Conservation (phyloP, 352 stramenopile species). For the Globisporangium nodosum region DNA sequence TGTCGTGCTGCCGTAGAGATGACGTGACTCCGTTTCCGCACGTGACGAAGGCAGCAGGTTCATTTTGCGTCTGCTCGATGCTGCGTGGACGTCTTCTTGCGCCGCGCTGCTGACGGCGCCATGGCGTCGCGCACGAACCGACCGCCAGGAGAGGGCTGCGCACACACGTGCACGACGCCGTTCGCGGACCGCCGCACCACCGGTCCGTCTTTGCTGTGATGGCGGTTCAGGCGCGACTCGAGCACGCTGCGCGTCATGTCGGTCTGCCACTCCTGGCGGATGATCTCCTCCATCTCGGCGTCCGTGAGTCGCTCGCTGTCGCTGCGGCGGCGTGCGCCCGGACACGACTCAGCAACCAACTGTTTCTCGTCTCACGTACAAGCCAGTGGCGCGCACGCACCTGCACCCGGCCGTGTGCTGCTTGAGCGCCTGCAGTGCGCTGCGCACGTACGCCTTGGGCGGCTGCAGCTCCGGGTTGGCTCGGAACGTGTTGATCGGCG, state of each 20-base stretch:
- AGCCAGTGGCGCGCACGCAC: not conserved
- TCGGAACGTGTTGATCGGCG: constrained; percentile 59
- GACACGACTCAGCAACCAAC: no score
- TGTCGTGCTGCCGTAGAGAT: not conserved
- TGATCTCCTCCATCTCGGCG: constrained; percentile 38
- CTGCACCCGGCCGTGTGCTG: constrained; percentile 20
- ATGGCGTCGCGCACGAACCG: constrained; percentile 35
- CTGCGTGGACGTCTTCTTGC: constrained; percentile 12
- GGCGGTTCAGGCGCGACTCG: constrained; percentile 52
- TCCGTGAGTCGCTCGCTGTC: constrained; percentile 21
- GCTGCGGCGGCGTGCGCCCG: constrained; percentile 1
- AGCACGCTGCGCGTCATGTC: constrained; percentile 48
- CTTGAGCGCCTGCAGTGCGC: constrained; percentile 32
- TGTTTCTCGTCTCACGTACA: not conserved
- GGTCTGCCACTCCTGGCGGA: constrained; percentile 60
- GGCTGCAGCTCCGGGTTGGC: constrained; percentile 45
- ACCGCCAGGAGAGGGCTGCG: constrained; percentile 16
- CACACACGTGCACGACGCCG: constrained; percentile 39
- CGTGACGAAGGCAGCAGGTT: not conserved
- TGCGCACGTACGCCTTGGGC: constrained; percentile 35
- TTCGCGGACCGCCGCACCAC: constrained; percentile 43
- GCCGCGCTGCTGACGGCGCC: constrained; percentile 9
- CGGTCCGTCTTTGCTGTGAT: constrained; percentile 45
- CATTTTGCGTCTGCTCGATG: not conserved
- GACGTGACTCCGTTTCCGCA: not conserved